A percentile compares a stretch with the other conserved stretches of the same genome.
phyloP scores from a whole-genome alignment of 1,284 basidiomycete species.

The Peniophora sp. region DNA sequence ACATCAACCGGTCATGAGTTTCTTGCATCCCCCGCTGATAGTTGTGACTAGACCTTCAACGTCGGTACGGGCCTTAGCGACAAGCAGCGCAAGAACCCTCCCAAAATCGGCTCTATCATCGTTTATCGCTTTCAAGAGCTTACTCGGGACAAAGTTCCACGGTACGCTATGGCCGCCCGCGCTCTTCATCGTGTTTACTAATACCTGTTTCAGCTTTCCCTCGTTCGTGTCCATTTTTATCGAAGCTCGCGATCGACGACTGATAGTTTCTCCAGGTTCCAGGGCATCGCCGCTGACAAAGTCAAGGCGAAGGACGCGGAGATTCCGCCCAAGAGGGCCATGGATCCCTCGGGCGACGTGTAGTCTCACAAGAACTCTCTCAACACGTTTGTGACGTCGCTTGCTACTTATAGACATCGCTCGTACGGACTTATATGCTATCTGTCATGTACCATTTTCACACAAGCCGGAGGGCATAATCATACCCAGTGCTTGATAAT shows the following conservation, averaged over 20 bases:
- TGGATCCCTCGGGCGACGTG: too few species aligned
- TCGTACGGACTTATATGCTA: too few species aligned
- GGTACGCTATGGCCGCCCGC: too few species aligned
- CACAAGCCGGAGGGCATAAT: too few species aligned
- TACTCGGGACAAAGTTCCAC: slow-evolving; percentile 47
- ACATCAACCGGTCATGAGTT: slow-evolving; percentile 32
- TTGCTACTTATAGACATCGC: too few species aligned
- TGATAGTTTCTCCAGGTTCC: slow-evolving; percentile 51
- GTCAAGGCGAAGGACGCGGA: slow-evolving; percentile 46
- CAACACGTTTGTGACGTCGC: too few species aligned
- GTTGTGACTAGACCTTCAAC: slow-evolving; percentile 49
- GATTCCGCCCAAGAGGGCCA: slow-evolving; percentile 22
- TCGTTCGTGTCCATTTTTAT: neutral
- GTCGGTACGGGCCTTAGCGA: slow-evolving; percentile 50
- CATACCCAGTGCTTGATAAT: too few species aligned
- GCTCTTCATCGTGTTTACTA: too few species aligned
- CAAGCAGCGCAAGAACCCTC: slow-evolving; percentile 44
- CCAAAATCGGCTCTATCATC: slow-evolving; percentile 52
- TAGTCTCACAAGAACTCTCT: too few species aligned
- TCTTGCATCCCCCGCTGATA: too few species aligned
- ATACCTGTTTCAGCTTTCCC: slow-evolving; percentile 12
- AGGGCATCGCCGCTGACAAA: slow-evolving; percentile 50
- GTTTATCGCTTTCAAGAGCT: slow-evolving; percentile 62
- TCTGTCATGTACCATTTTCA: too few species aligned
- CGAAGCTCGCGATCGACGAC: slow-evolving; percentile 3